Conservation (phyloP, 2,329 filamentous ascomycete genomes). For the Xylaria sp. region DNA sequence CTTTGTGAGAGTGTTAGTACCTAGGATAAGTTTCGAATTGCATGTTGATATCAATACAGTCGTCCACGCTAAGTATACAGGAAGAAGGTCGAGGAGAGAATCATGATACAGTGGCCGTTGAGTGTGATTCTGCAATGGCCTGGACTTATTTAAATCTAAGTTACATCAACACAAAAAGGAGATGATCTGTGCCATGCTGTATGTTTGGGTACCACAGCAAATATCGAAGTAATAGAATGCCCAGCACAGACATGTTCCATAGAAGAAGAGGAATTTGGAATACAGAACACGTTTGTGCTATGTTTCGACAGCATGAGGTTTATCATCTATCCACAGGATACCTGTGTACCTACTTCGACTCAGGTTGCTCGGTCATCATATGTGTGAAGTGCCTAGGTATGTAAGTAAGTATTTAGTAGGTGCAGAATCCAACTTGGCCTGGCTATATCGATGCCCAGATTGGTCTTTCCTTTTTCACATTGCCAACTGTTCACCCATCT, state of each 20-base stretch:
- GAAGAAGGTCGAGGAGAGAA: background rate
- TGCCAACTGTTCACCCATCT: background rate
- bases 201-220: background rate
- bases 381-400: background rate
- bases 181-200: background rate
- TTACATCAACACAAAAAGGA: background rate
- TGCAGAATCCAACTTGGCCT: background rate
- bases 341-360: background rate
- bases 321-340: background rate
- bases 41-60: background rate
- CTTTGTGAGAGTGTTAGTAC: background rate
- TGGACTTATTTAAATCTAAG: background rate
- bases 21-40: background rate
- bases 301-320: background rate
- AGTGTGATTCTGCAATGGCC: background rate
- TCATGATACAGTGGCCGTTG: background rate
- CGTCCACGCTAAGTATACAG: background rate
- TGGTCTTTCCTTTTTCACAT: background rate
- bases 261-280: constrained; percentile 3
- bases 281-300: background rate
- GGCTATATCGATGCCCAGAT: background rate
- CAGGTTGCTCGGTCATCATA: background rate
- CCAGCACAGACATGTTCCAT: background rate
- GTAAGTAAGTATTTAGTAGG: too few species aligned
- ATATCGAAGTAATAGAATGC: too few species aligned